Conservation (phyloP, 2,329 filamentous ascomycete genomes). For the Scolecobasidium constrictum region DNA sequence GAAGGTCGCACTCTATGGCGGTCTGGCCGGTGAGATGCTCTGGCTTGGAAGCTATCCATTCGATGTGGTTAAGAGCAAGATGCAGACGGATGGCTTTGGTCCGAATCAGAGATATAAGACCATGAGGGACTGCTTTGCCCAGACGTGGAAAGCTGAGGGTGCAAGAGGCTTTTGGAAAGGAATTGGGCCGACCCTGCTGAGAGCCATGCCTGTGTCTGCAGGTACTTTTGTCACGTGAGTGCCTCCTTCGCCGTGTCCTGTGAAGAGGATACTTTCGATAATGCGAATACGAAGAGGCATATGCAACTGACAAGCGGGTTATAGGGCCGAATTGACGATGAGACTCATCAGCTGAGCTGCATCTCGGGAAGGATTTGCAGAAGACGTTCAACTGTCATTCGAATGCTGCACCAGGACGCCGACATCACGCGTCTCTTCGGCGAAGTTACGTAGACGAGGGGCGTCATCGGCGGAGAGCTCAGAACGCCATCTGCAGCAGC, state of each 20-base stretch:
- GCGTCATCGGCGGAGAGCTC: no score
- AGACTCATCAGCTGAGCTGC: conserved; percentile 26
- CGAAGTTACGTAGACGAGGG: no score
- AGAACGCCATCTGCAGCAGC: no score
- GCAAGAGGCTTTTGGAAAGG: conserved; percentile 87
- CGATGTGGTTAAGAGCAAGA: conserved; percentile 98
- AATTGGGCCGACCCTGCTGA: conserved; percentile 76
- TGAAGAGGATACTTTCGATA: no score
- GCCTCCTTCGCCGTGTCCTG: no score
- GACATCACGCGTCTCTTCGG: no score
- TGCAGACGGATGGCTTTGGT: conserved; percentile 95
- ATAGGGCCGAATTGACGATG: conserved; percentile 26
- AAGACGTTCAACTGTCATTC: no score
- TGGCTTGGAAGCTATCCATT: conserved; percentile 93
- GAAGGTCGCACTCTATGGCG: conserved; percentile 88
- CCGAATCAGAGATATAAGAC: conserved; percentile 57
- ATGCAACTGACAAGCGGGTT: no score
- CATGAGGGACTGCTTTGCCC: conserved; percentile 82
- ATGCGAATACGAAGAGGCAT: no score
- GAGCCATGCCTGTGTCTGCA: conserved; percentile 94
- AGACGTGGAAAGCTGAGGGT: conserved; percentile 72
- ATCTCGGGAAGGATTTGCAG: no score
- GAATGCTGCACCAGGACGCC: no score
- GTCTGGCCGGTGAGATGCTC: conserved; percentile 82
- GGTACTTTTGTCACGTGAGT: conserved; percentile 82